Base-by-base conservation (phyloP, 306 rosid genomes). In the Rosa rugosa region DNA sequence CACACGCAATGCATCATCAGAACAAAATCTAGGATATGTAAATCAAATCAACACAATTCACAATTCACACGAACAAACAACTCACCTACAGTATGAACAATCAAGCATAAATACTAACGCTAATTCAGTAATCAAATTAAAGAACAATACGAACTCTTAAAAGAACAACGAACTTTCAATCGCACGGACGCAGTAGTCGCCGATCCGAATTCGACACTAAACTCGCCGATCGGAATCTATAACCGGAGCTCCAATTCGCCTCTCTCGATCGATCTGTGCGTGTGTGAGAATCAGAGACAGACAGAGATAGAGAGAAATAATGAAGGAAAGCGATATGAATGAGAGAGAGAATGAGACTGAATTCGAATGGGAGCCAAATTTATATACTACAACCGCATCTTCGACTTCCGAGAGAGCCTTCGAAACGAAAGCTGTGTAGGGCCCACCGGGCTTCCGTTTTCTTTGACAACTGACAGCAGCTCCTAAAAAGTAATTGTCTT, bases 371-470 rank as follows among this genome's bases (percentile, higher is more conserved):
- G 36, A 76, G 53, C 14, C 1, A 17, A 4, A 85, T 84, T 87
- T 87, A 82, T 87, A 82, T 80, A 82, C 75, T 31, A 31, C 36
- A 31, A 31, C 36, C 36, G 36, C 0, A 31, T 31, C 36, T 31
- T 31, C 36, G 36, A 31, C 36, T 31, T 87, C 89, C n/a, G n/a
- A n/a, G 72, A 65, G 89, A 85, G 81, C 57, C 50, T 89, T 85
- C 89, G 80, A 53, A 76, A 51, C 31, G 74, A 85, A 49, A 42
- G 77, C 81, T 71, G 11, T 66, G 59, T 0, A 0, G 40, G 23
- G 4, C 18, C 64, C 71, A n/a, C 40, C 3, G 13, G 13, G 6
- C 44, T 40, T 76, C 73, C 38, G 41, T 50, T 12, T 73, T 11
- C 0, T 3, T 42, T 27, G 4, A 7, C 47, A 38, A 16, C 17